Evolutionary conservation across 2,329 filamentous ascomycete genomes (phyloP), one percentile per base, ranked within the genome.

Genomic region (Penicillium brasilianum): DNA sequence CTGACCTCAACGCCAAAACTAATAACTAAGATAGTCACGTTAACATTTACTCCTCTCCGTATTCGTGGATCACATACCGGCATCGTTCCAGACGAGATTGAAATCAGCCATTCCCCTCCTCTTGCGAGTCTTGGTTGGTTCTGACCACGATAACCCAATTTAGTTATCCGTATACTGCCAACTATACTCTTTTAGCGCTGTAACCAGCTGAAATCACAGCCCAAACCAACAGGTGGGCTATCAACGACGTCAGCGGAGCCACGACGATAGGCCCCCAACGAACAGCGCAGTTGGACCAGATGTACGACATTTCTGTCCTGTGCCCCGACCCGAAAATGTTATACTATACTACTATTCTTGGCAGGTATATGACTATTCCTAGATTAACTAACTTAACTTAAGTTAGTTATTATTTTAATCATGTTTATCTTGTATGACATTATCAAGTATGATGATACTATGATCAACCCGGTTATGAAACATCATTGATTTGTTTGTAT

Each of bases 271-370:
- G 49, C 37, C 49, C 34, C 49, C 8, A n/a, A 13, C 32, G 50
- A 53, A 39, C 46, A 57, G 56, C 20, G 13, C 44, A 49, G 44
- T 49, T 49, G 46, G 49, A 22, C 49, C 34, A 34, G 34, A 58
- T 58, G 59, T 58, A 61, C 55, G 55, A 61, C 55, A 61, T 61
- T 61, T 48, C 32, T 57, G 43, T 44, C 58, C 53, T 56, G 37
- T 41, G 25, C 36, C 46, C 59, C 55, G 34, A 48, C 51, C 44
- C 44, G 44, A 48, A 18, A n/a, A n/a, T n/a, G n/a, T n/a, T 6
- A 3, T 28, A 28, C 25, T 6, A 28, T 28, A 48, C 25, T 48
- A 48, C 44, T 13, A n/a, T 10, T 48, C 22, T 16, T 14, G 25
- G 25, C 44, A 25, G 44, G 18, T 14, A 28, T 11, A 20, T 20